Evolutionary conservation across 2,329 filamentous ascomycete species (phyloP), one percentile per base, ranked within the genome.

Genomic region (Huntiella omanensis): DNA sequence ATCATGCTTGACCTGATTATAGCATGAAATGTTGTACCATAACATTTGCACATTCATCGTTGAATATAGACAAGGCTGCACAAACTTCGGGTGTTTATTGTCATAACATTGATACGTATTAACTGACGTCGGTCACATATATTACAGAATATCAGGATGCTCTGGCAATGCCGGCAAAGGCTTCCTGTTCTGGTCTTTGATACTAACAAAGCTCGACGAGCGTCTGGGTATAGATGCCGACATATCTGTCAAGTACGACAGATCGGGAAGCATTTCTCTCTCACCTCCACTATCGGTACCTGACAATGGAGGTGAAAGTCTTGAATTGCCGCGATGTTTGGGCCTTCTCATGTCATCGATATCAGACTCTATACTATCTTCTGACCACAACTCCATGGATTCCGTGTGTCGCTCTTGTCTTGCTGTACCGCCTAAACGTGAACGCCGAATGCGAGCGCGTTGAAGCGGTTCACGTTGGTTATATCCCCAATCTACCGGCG

Each of bases 101-200:
- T 22, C 7, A 41, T 12, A 7, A 5, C 3, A 35, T 22, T 22
- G 11, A 43, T 11, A 11, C 16, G 5, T 17, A 19, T 8, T 40
- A 16, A 40, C 38, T 22, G 11, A 22, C 12, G 17, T 19, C 17
- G 17, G 17, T 19, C 17, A 19, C 17, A 19, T 19, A 19, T 19
- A 19, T 19, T 32, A 37, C 36, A 40, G 22, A 4, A 28, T 33
- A 33, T 45, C 39, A 4, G 57, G 55, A 47, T 64, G 58, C 51
- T 63, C 59, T 3, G 63, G 64, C 36, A 66, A 54, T 17, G 63
- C 61, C 42, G 63, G 66, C 2, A 69, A 55, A 3, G 65, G 65
- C 49, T 68, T 68, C 34, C 64, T 60, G 10, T 57, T 52, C 17
- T 43, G 40, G 4, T 43, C 40, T 11, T 34, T 43, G 22, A 28